Evolutionary conservation across 2,329 filamentous ascomycete species (phyloP), one percentile per base, ranked within the genome.

Genomic region (Bretziella fagacearum): DNA sequence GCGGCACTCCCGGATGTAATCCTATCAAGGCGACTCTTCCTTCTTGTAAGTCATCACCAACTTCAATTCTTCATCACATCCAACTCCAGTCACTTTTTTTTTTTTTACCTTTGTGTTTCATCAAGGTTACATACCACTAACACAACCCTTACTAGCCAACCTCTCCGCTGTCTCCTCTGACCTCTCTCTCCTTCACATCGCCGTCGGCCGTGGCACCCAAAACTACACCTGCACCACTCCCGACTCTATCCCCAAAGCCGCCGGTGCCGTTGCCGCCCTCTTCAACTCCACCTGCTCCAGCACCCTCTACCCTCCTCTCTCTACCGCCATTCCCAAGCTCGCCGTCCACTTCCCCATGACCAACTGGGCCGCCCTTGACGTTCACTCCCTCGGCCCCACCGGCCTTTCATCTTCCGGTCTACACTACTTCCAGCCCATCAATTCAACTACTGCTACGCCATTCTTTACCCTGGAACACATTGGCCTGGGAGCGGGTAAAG

Each of bases 241-340:
- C 1, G 72, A 71, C 3, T 71, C 75, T 0, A 64, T 64, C 0
- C 87, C 89, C 11, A 68, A 66, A 7, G 69, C 78, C 15, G 62
- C 68, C 43, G 89, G 89, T 53, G 89, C 89, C 46, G 59, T 84
- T 0, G 89, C 89, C 47, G 79, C 75, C 1, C 82, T 96, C 56
- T 95, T 83, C 77, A 86, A 95, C 63, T 82, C 79, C 50, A 83
- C 78, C 55, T 95, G 89, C 64, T 62, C 89, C 27, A 81, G 81
- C 5, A 70, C 81, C 35, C 67, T 73, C 54, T 78, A 77, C 56
- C 79, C 84, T 1, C 70, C 77, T 47, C 66, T 91, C 13, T 67
- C 87, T 35, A 59, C 68, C 52, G 61, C 70, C 47, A 69, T 93
- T 17, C 77, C 84, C 3, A 66, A 66, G 51, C 72, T 85, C 49